These are phyloP conservation scores for Neofusicoccum umdonicola DNA, from an alignment of 2,329 filamentous ascomycete species.

Conservation along the genomic window DNA sequence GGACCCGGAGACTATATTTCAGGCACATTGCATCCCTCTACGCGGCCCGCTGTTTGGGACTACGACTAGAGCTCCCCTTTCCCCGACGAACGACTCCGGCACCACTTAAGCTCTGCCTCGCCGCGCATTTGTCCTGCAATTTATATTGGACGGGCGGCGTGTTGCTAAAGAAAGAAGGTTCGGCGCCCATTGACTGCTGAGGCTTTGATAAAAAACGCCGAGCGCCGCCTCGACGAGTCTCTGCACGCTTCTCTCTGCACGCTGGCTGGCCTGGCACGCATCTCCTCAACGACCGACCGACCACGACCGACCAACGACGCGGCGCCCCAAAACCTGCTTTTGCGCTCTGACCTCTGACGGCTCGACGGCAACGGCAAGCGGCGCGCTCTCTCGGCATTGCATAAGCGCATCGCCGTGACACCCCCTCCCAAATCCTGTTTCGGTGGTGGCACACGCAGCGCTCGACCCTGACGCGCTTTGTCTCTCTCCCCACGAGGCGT, in stretches of 20 bases:
- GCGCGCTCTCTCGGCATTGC: not conserved
- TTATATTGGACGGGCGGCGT: too few relatives aligned
- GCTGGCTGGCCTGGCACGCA: conserved; percentile 9
- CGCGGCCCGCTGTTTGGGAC: not conserved
- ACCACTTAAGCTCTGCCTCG: not conserved
- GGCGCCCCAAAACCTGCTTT: not conserved
- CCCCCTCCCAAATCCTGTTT: conserved; percentile 9
- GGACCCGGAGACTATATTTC: not conserved
- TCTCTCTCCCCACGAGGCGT: not conserved
- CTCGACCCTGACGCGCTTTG: conserved; percentile 6
- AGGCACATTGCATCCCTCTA: not conserved
- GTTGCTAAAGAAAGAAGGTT: too few relatives aligned
- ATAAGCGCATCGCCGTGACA: too few relatives aligned
- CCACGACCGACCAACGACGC: too few relatives aligned
- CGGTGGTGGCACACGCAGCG: not conserved
- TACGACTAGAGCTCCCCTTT: not conserved
- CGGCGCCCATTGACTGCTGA: too few relatives aligned
- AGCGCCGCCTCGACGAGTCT: not conserved
- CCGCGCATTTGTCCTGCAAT: not conserved
- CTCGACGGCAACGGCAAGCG: not conserved
- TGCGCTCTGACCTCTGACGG: too few relatives aligned
- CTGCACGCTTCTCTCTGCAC: not conserved
- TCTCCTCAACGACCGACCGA: not conserved
- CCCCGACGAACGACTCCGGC: not conserved
- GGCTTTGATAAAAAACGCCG: not conserved